Percentiles rank a stretch among this genome's conserved stretches.
Evolutionary conservation across 1,284 basidiomycete genomes (phyloP).

Genomic region (Apiotrichum laibachii): DNA sequence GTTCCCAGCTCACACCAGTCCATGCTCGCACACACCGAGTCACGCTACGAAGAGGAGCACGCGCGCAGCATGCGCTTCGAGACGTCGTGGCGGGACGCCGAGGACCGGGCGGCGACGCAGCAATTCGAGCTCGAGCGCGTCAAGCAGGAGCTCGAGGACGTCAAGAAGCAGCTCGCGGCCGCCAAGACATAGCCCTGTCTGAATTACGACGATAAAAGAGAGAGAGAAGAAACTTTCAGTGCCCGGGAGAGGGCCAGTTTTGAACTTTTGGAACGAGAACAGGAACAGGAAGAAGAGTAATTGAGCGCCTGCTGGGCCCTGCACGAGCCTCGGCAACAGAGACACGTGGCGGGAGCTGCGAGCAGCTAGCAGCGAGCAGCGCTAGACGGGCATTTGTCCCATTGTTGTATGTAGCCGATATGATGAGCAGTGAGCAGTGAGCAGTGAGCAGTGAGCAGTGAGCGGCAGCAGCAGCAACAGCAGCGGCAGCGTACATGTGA

Average conservation of each 20-base stretch:
- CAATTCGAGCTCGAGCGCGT: conserved; percentile 44
- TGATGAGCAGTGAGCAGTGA: not conserved
- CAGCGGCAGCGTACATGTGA: too few species aligned
- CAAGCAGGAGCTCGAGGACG: conserved; percentile 41
- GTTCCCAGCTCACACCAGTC: conserved; percentile 14
- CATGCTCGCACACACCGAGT: conserved; percentile 24
- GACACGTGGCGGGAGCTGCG: not conserved
- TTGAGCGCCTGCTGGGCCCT: too few species aligned
- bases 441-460: not conserved
- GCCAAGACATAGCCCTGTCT: not conserved
- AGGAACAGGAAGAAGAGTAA: too few species aligned
- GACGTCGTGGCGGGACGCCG: conserved; percentile 43
- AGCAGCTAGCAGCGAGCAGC: not conserved
- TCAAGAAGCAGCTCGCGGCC: conserved; percentile 29
- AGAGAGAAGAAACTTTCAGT: not conserved
- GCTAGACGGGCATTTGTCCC: not conserved
- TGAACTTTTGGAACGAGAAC: too few species aligned
- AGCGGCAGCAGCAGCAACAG: not conserved
- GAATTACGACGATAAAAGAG: not conserved
- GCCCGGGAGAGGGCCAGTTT: not conserved
- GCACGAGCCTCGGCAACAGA: not conserved
- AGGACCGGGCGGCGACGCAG: conserved; percentile 39
- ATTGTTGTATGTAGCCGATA: conserved; percentile 15
- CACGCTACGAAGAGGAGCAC: conserved; percentile 33
- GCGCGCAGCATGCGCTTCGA: conserved; percentile 35